A percentile compares a stretch with the other conserved stretches of the same genome.
phyloP scores from a whole-genome alignment of 257 asterid species.

The Nemophila menziesii region DNA sequence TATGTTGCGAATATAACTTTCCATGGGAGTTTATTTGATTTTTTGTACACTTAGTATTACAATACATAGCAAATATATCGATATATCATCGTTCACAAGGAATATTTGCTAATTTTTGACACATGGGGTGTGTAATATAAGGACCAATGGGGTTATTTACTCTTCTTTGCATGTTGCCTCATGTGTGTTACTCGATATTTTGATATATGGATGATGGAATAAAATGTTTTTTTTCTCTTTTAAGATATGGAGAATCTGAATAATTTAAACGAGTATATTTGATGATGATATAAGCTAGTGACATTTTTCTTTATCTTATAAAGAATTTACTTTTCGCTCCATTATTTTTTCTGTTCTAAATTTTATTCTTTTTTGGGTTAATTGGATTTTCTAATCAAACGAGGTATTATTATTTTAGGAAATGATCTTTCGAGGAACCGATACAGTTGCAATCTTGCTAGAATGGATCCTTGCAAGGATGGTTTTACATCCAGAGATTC shows the following conservation, averaged over 20 bases:
- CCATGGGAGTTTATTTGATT: no score
- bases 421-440: conserved; percentile 40
- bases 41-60: no score
- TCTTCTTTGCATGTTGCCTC: background rate
- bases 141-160: background rate
- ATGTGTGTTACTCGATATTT: conserved; percentile 1
- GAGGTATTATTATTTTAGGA: conserved; percentile 2
- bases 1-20: no score
- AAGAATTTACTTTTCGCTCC: background rate
- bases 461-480: conserved; percentile 93
- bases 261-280: conserved; percentile 7
- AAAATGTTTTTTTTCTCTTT: conserved; percentile 12
- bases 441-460: conserved; percentile 63
- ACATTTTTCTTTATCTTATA: background rate
- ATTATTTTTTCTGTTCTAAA: background rate
- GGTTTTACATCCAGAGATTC: conserved; percentile 68
- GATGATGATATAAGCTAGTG: conserved; percentile 19
- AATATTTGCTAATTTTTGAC: no score
- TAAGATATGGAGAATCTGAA: conserved; percentile 44
- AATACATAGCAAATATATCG: no score
- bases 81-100: no score
- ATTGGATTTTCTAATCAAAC: background rate
- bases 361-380: background rate
- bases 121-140: no score
- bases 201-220: conserved; percentile 13